Percentiles rank a stretch among this genome's conserved stretches.
These are phyloP conservation scores for Periconia macrospinosa DNA, from an alignment of 2,329 filamentous ascomycete species.

Conservation along the genomic window DNA sequence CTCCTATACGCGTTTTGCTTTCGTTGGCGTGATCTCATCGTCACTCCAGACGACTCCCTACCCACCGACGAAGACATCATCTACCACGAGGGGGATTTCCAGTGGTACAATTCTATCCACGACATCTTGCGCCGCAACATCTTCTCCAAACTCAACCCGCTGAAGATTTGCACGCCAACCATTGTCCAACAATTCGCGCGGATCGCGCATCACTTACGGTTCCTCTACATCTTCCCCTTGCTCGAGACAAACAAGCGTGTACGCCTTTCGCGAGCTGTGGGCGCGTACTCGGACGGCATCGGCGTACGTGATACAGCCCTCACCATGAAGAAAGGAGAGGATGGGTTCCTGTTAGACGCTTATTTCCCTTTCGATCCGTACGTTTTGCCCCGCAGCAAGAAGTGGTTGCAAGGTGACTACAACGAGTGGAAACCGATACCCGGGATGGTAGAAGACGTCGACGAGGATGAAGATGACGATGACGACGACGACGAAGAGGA, in stretches of 20 bases:
- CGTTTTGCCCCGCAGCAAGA: constrained; percentile 80
- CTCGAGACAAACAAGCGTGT: constrained; percentile 92
- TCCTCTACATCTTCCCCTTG: constrained; percentile 86
- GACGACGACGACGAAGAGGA: constrained; percentile 33
- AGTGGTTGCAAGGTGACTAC: constrained; percentile 73
- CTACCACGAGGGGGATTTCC: constrained; percentile 71
- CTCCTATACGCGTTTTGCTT: constrained; percentile 97
- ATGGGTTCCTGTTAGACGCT: constrained; percentile 82
- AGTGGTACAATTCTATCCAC: constrained; percentile 75
- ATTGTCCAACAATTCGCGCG: constrained; percentile 93
- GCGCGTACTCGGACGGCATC: constrained; percentile 48
- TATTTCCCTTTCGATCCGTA: constrained; percentile 99
- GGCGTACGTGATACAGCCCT: constrained; percentile 59
- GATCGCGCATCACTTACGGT: constrained; percentile 79
- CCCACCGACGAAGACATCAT: constrained; percentile 54
- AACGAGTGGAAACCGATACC: constrained; percentile 42
- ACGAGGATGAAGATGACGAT: constrained; percentile 49
- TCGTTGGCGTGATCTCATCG: constrained; percentile 87
- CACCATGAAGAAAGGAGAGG: constrained; percentile 65
- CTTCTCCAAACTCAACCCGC: constrained; percentile 85
- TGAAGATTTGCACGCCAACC: constrained; percentile 88
- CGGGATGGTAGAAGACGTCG: constrained; percentile 46
- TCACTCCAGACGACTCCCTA: constrained; percentile 52
- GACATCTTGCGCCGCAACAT: constrained; percentile 76
- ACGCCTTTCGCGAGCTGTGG: constrained; percentile 71